Evolutionary conservation across 2,329 filamentous ascomycete genomes (phyloP).

Genomic region (Alternaria brassicae): DNA sequence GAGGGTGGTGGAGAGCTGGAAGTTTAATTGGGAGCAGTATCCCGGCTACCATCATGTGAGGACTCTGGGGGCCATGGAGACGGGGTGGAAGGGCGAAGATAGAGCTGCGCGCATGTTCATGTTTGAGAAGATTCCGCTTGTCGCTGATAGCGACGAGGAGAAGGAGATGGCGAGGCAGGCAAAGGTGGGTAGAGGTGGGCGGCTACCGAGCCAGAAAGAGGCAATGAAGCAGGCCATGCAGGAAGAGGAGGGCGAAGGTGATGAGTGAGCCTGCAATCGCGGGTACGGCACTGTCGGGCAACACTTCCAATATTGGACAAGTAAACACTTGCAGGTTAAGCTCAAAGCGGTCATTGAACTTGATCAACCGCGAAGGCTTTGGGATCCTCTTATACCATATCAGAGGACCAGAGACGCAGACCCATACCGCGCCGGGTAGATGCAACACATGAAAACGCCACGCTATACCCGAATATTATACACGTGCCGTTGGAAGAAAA

Average conservation of each 20-base stretch:
- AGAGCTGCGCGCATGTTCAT: conserved; percentile 56
- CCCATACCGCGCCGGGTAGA: conserved; percentile 5
- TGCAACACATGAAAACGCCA: conserved; percentile 2
- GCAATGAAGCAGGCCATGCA: conserved; percentile 25
- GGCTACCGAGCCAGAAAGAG: conserved; percentile 15
- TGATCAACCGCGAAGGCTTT: neutral
- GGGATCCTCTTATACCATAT: neutral
- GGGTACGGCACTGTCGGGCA: neutral
- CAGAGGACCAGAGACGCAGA: neutral
- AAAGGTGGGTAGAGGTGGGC: conserved; percentile 21
- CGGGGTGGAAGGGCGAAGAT: conserved; percentile 59
- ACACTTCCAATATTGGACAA: neutral
- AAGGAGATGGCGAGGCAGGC: conserved; percentile 24
- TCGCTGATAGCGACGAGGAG: conserved; percentile 34
- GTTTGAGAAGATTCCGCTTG: conserved; percentile 51
- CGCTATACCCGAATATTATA: conserved; percentile 2
- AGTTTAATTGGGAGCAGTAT: conserved; percentile 71
- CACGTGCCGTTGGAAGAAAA: neutral
- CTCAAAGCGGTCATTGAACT: neutral
- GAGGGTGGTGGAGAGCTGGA: conserved; percentile 72
- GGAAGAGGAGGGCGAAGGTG: conserved; percentile 11
- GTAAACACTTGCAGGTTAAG: neutral
- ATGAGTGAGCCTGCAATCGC: neutral
- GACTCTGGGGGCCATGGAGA: conserved; percentile 67
- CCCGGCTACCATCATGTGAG: conserved; percentile 77